Percentiles rank a stretch among this genome's conserved stretches.
These are phyloP conservation scores for Salvia rosmarinus DNA, from an alignment of 257 asterid genomes.

Conservation along the genomic window DNA sequence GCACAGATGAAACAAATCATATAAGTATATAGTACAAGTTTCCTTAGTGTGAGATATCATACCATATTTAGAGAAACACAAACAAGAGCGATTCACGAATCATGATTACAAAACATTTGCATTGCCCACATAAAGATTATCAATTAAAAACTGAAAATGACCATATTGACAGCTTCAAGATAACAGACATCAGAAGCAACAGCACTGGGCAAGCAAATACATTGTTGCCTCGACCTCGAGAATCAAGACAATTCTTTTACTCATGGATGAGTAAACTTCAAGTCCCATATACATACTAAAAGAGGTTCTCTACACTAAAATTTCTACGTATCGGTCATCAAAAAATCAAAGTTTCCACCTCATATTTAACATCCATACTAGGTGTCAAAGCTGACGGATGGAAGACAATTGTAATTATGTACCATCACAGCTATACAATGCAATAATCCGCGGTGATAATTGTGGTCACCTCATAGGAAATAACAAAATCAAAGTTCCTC, in stretches of 20 bases:
- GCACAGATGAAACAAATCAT: not conserved
- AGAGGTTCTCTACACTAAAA: not conserved
- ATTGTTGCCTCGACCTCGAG: not conserved
- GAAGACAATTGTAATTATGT: constrained; percentile 4
- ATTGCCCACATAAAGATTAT: not conserved
- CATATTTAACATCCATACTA: constrained; percentile 8
- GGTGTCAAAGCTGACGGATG: constrained; percentile 14
- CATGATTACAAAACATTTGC: not conserved
- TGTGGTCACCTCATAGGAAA: constrained; percentile 20
- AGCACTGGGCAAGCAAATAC: not conserved
- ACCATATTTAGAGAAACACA: not conserved
- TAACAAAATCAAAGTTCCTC: constrained; percentile 20
- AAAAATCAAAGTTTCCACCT: constrained; percentile 2
- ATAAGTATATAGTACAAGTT: not conserved
- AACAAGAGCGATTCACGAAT: not conserved
- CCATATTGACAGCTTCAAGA: constrained; percentile 12
- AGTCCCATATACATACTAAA: constrained; percentile 3
- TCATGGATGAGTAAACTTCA: constrained; percentile 5
- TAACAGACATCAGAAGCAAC: constrained; percentile 1
- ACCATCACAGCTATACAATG: constrained; percentile 7
- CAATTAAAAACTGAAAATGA: not conserved
- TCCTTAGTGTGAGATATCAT: constrained; percentile 1
- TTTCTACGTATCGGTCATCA: constrained; percentile 3
- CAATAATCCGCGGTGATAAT: constrained; percentile 7
- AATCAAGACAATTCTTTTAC: not conserved